A percentile compares a stretch with the other conserved stretches of the same genome.
Evolutionary conservation across 768 basidiomycete genomes (phyloP).

Genomic region (Tricholoma flavovirens): DNA sequence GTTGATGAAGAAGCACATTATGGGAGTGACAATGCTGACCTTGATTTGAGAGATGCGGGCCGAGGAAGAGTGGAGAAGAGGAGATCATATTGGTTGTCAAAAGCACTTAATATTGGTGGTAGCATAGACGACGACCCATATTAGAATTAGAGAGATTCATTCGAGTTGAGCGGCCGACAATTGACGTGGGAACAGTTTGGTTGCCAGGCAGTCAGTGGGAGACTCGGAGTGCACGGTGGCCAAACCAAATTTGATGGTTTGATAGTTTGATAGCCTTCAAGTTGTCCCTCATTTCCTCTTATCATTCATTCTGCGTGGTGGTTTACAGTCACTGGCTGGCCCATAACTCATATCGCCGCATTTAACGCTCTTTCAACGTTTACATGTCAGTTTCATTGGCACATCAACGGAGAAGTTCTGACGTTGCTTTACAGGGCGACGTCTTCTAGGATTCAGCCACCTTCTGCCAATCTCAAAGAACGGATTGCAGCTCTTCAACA

Average conservation of each 20-base stretch:
- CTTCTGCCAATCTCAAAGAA: slow-evolving; percentile 62
- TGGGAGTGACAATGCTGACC: slow-evolving; percentile 11
- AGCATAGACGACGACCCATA: slow-evolving; percentile 19
- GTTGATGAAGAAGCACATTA: slow-evolving; percentile 20
- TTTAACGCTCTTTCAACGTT: slow-evolving; percentile 9
- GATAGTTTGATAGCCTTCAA: no score
- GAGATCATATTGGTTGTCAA: slow-evolving; percentile 57
- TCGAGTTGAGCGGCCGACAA: no score
- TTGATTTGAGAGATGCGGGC: slow-evolving; percentile 6
- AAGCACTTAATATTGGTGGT: slow-evolving; percentile 33
- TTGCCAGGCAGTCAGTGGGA: not conserved
- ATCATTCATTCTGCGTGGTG: slow-evolving; percentile 11
- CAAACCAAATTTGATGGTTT: slow-evolving; percentile 3
- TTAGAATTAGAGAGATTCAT: no score
- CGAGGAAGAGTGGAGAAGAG: slow-evolving; percentile 28
- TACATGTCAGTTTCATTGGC: slow-evolving; percentile 11
- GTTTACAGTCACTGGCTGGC: slow-evolving; percentile 22
- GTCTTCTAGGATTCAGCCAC: slow-evolving; percentile 24
- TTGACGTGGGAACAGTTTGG: not conserved
- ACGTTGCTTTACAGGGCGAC: slow-evolving; percentile 15
- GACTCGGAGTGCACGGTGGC: not conserved
- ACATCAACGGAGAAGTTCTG: slow-evolving; percentile 4
- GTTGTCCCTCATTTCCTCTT: slow-evolving; percentile 4
- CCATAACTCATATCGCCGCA: slow-evolving; percentile 13
- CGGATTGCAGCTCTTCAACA: slow-evolving; percentile 81